Base-by-base conservation (phyloP, 2,329 filamentous ascomycete genomes). In the Ophiostoma tasmaniense region DNA sequence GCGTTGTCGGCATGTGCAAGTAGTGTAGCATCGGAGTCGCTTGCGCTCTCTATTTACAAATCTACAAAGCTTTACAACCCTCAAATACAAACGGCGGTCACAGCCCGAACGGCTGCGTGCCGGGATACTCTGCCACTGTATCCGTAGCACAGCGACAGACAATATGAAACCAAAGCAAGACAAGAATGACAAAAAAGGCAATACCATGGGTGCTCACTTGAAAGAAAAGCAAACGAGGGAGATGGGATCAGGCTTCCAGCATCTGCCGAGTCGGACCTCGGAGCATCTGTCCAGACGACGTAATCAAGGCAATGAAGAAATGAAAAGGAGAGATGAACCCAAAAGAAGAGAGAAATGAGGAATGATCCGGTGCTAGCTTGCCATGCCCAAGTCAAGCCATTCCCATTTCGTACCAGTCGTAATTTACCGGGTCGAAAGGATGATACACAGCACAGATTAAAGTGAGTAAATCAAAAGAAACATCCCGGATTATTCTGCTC, bases 191-290 rank as follows among this genome's bases (percentile, higher is more conserved):
- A 17, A 17, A 13, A 30, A 30, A 17, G 14, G 55, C 22, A 28
- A 28, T 3, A 61, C 55, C 22, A 61, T 28, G 55, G 22, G 22
- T 14, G 50, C 42, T 25, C 50, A 25, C 50, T 22, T 25, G 10
- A 11, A 30, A 17, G 30, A 61, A 30, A 25, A 10, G 50, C 10
- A 55, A 10, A n/a, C n/a, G n/a, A n/a, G n/a, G n/a, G n/a, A n/a
- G 22, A 55, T 55, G 33, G 22, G 59, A 17, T 62, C 10, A 30
- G 59, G 20, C 42, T 4, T n/a, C 17, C 42, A 45, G 59, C 59
- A 62, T 64, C 61, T 64, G 33, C 61, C 61, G 30, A 64, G 61
- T 64, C 61, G 61, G 61, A n/a, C 61, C 28, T 64, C 61, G 61
- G 61, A 37, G 61, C 55, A 61, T 61, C 55, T 61, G 37, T 39